Evolutionary conservation across 2,329 filamentous ascomycete species (phyloP), one percentile per base, ranked within the genome.

Genomic region (Lecanicillium sp.): DNA sequence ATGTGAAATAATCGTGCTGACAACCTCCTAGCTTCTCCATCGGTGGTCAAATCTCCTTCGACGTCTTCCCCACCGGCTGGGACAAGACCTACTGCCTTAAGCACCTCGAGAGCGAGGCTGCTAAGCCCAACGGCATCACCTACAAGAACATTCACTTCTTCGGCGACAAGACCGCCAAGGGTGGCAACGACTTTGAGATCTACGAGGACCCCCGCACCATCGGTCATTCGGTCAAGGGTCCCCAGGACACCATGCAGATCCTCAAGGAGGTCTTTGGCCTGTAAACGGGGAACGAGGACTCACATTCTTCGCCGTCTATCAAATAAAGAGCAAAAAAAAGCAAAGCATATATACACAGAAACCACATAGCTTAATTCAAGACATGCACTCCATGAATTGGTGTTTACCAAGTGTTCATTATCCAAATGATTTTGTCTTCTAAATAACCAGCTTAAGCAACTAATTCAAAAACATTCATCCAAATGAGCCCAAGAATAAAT

Each of bases 111-210:
- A 78, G 78, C 54, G 90, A 96, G 67, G 83, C 85, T 54, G 72
- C 77, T 70, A 75, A 78, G 65, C 74, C 78, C 33, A 83, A 80
- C 60, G 84, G 85, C 53, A 73, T 94, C 54, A 71, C 83, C 20
- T 97, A 91, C 75, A 87, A 81, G 57, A 91, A 80, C 37, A 86
- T 97, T 58, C 93, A 97, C 75, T 97, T 97, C 79, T 98, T 97
- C 61, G 93, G 93, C 56, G 93, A 98, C 77, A 98, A 97, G 83
- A 87, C 87, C 21, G 83, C 81, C 63, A 70, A 84, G 66, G 91
- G 93, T 54, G 93, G 93, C 53, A 98, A 97, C 67, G 93, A 98
- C 70, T 91, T 84, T 65, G 91, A 97, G 74, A 96, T 98, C 64
- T 97, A 85, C 68, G 75, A 71, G 56, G 91, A 97, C 65, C 62